Percentiles rank a stretch among this genome's conserved stretches.
Conservation (phyloP, 73 alveolate species). For the Paramecium biaurelia region DNA sequence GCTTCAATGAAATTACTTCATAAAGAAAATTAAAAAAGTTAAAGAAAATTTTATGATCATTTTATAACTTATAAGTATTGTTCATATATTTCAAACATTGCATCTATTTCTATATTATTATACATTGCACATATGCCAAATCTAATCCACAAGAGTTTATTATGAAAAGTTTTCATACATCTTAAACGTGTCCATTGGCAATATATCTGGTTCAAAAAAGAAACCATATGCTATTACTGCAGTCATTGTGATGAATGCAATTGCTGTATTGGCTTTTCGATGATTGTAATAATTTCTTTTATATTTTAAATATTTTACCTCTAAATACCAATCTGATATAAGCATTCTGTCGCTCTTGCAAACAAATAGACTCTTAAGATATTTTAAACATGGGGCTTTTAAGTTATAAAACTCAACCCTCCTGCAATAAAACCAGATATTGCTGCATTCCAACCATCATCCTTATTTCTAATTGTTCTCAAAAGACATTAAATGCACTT, state of each 20-base stretch:
- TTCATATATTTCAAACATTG: background rate
- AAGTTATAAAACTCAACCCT: background rate
- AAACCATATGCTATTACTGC: background rate
- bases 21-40: background rate
- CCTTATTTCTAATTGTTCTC: background rate
- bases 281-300: background rate
- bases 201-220: constrained; percentile 33
- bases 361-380: constrained; percentile 22
- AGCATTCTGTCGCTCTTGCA: background rate
- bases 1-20: background rate
- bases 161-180: constrained; percentile 37
- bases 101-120: background rate
- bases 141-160: background rate
- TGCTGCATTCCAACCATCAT: constrained; percentile 4
- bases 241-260: background rate
- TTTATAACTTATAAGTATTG: background rate
- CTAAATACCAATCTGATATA: background rate
- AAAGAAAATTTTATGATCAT: background rate
- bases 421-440: constrained; percentile 40
- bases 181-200: constrained; percentile 14
- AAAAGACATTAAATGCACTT: background rate
- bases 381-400: background rate
- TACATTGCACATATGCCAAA: constrained; percentile 50
- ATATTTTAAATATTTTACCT: background rate
- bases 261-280: background rate